Percentiles rank a stretch among this genome's conserved stretches.
phyloP scores from a whole-genome alignment of 1,284 basidiomycete species.

The Salmacisia buchloeana region DNA sequence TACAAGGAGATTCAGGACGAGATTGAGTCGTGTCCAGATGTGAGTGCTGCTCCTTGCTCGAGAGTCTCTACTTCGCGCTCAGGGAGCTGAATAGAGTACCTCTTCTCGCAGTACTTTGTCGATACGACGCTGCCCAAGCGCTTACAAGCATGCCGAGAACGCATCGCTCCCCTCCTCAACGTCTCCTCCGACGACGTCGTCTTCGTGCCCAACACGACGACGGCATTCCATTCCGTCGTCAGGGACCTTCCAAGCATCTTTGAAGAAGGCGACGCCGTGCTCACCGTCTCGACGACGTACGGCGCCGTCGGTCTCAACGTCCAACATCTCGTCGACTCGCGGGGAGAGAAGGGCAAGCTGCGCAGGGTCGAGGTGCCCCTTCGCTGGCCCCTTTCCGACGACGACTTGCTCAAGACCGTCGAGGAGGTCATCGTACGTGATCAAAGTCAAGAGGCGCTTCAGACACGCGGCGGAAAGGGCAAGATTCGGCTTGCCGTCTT shows the following conservation, averaged over 20 bases:
- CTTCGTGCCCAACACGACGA: slow-evolving; percentile 46
- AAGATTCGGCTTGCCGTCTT: slow-evolving; percentile 76
- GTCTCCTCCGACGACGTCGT: slow-evolving; percentile 31
- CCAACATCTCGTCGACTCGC: slow-evolving; percentile 43
- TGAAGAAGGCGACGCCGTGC: slow-evolving; percentile 39
- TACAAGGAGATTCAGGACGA: slow-evolving; percentile 7
- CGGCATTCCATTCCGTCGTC: slow-evolving; percentile 44
- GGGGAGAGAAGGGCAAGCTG: slow-evolving; percentile 16
- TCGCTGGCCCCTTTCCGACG: slow-evolving; percentile 38
- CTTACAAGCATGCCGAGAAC: not conserved
- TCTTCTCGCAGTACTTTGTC: not conserved
- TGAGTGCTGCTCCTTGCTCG: not conserved
- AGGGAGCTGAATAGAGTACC: not conserved
- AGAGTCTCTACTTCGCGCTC: not conserved
- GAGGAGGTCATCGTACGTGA: slow-evolving; percentile 16
- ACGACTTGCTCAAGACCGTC: slow-evolving; percentile 41
- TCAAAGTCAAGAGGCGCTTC: not conserved
- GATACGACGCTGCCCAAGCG: not conserved
- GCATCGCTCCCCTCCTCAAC: slow-evolving; percentile 4
- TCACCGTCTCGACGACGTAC: slow-evolving; percentile 39
- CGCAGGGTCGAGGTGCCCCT: slow-evolving; percentile 35
- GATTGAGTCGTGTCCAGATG: slow-evolving; percentile 2
- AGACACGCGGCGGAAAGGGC: slow-evolving; percentile 9
- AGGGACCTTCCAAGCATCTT: slow-evolving; percentile 32
- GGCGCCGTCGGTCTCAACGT: slow-evolving; percentile 39